Conservation (phyloP, 2,329 filamentous ascomycete species). For the Metarhizium guizhouense region DNA sequence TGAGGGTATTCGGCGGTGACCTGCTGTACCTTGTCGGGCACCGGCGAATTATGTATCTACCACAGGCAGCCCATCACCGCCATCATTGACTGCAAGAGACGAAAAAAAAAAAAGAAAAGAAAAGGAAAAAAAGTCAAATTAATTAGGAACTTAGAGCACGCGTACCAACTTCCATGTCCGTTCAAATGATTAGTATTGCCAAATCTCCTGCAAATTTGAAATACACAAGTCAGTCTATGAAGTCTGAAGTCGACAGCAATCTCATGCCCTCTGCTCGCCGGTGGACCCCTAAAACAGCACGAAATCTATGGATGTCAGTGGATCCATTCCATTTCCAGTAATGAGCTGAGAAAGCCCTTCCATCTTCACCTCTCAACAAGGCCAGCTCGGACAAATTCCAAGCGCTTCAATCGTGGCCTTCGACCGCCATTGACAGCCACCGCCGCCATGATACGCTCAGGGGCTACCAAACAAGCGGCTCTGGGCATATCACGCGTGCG, state of each 20-base stretch:
- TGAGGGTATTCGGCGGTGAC: too few species aligned
- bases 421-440: conserved; percentile 2
- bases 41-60: too few species aligned
- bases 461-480: conserved; percentile 12
- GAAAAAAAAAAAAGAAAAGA: background rate
- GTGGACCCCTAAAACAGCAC: background rate
- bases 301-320: background rate
- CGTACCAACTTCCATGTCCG: too few species aligned
- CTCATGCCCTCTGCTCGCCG: background rate
- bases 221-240: too few species aligned
- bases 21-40: too few species aligned
- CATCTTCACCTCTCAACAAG: background rate
- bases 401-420: background rate
- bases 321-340: conserved; percentile 2
- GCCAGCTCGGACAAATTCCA: background rate
- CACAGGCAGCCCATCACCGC: too few species aligned
- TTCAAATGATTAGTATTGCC: too few species aligned
- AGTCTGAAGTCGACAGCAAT: too few species aligned
- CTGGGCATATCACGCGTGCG: conserved; percentile 10
- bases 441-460: conserved; percentile 21
- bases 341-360: background rate
- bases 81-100: background rate
- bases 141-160: too few species aligned
- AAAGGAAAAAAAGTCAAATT: too few species aligned
- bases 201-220: too few species aligned